Evolutionary conservation across 805 yeast genomes (phyloP).

Genomic region (Candida caryicola): DNA sequence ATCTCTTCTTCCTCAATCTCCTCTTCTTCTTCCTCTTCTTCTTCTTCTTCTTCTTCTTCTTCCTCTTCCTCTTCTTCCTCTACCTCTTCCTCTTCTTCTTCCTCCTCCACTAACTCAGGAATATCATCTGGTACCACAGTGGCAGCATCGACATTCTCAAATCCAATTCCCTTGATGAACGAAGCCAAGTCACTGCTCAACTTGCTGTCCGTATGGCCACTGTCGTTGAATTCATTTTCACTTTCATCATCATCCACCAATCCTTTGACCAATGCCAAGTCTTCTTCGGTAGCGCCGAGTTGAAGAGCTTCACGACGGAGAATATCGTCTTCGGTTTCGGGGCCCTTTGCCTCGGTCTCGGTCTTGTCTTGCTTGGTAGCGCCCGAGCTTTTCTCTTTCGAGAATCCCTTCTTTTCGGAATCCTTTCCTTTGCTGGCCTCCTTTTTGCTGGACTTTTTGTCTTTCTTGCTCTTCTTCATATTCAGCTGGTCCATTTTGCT

Average conservation of each 20-base stretch:
- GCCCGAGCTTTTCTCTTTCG: background rate
- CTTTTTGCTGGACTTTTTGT: conserved; percentile 9
- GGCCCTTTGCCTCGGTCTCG: conserved; percentile 1
- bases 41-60: conserved; percentile 38
- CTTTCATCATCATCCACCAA: conserved; percentile 51
- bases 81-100: conserved; percentile 13
- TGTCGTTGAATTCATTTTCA: conserved; percentile 50
- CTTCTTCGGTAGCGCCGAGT: conserved; percentile 86
- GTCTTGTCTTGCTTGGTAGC: background rate
- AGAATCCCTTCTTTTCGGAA: background rate
- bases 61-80: conserved; percentile 15
- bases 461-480: conserved; percentile 7
- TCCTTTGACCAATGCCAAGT: conserved; percentile 59
- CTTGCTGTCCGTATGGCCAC: conserved; percentile 36
- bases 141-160: conserved; percentile 40
- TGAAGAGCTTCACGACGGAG: conserved; percentile 73
- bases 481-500: conserved; percentile 13
- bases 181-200: conserved; percentile 54
- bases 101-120: conserved; percentile 11
- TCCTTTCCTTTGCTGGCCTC: conserved; percentile 6
- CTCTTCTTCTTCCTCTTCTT: conserved; percentile 35
- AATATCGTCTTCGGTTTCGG: conserved; percentile 20
- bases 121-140: conserved; percentile 22
- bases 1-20: conserved; percentile 18
- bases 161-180: conserved; percentile 68